Percentiles rank a stretch among this genome's conserved stretches.
phyloP scores from a whole-genome alignment of 768 basidiomycete species.

The Pleurotus cornucopiae region DNA sequence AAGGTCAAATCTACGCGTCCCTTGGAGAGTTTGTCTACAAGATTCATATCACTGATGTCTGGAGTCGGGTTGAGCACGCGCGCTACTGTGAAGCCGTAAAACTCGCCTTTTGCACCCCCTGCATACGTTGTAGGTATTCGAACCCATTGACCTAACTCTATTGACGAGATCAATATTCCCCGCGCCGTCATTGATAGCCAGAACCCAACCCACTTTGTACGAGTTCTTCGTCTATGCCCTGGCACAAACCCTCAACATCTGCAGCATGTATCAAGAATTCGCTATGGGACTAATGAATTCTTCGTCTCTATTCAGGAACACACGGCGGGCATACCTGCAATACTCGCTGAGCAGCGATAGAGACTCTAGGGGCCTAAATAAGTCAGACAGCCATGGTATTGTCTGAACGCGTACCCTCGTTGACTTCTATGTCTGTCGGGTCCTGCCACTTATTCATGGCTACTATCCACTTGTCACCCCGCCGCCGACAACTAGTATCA shows the following conservation, averaged over 20 bases:
- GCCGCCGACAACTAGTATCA: slow-evolving; percentile 70
- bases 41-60: slow-evolving; percentile 79
- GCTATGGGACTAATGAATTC: slow-evolving; percentile 32
- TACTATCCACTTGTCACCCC: slow-evolving; percentile 79
- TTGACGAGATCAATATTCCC: background rate
- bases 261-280: slow-evolving; percentile 97
- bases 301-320: background rate
- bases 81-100: background rate
- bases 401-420: slow-evolving; percentile 47
- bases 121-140: slow-evolving; percentile 93
- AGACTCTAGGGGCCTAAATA: slow-evolving; percentile 47
- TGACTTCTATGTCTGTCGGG: slow-evolving; percentile 91
- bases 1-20: slow-evolving; percentile 88
- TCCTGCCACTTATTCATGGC: slow-evolving; percentile 99
- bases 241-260: slow-evolving; percentile 97
- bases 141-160: slow-evolving; percentile 90
- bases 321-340: slow-evolving; percentile 59
- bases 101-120: slow-evolving; percentile 84
- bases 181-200: background rate
- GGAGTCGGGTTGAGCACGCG: too few species aligned
- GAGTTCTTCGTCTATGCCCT: slow-evolving; percentile 90
- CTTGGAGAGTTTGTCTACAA: slow-evolving; percentile 73
- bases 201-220: slow-evolving; percentile 57
- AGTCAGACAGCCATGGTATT: too few species aligned
- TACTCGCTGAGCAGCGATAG: slow-evolving; percentile 72